Evolutionary conservation across 108 stramenopile species (phyloP).

Genomic region (Cylindrotheca closterium): DNA sequence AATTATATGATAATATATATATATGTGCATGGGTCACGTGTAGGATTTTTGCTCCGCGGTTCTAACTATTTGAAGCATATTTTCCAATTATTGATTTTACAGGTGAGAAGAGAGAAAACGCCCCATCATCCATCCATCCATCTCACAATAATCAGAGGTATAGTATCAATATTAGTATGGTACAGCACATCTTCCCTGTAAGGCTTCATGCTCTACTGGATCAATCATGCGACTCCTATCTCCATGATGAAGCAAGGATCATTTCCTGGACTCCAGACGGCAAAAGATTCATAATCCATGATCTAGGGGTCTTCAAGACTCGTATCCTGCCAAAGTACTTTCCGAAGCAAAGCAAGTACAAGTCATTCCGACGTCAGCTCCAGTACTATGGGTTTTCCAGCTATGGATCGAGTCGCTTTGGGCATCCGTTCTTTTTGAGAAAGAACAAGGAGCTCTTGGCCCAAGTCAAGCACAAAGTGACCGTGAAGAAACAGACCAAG

Average conservation of each 20-base stretch:
- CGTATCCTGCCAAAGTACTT: constrained; percentile 42
- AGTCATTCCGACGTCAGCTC: constrained; percentile 47
- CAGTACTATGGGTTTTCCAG: neutral
- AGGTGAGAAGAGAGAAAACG: too few species aligned
- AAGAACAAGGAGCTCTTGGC: constrained; percentile 50
- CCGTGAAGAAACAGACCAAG: too few species aligned
- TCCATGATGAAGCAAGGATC: constrained; percentile 14
- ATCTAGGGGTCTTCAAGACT: constrained; percentile 35
- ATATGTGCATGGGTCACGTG: too few species aligned
- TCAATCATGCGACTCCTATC: constrained; percentile 2
- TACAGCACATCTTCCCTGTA: neutral
- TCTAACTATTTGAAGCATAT: too few species aligned
- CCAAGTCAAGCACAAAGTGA: constrained; percentile 50
- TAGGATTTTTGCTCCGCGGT: too few species aligned
- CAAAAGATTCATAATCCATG: constrained; percentile 25
- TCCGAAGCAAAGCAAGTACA: constrained; percentile 33
- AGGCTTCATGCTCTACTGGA: constrained; percentile 19
- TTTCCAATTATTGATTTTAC: too few species aligned
- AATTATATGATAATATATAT: too few species aligned
- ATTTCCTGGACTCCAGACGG: constrained; percentile 22
- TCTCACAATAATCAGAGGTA: neutral
- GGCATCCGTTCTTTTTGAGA: constrained; percentile 65
- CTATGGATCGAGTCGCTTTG: constrained; percentile 28
- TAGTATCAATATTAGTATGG: neutral
- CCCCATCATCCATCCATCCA: neutral